These are phyloP conservation scores for Iris macrosiphon DNA, from an alignment of 106 monocot genomes.

Conservation along the genomic window DNA sequence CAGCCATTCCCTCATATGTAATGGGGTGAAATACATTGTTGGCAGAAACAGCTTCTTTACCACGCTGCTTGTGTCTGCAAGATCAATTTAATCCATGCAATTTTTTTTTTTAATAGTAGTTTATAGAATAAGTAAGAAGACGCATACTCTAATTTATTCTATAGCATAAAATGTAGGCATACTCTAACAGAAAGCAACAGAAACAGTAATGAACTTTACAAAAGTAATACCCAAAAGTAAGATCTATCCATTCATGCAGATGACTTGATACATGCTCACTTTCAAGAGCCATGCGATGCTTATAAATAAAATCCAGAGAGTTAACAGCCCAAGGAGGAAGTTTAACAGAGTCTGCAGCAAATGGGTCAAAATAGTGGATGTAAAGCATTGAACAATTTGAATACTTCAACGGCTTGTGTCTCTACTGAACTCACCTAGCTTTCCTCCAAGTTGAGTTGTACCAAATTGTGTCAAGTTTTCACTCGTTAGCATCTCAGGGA, in stretches of 20 bases:
- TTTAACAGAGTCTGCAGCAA: conserved; percentile 62
- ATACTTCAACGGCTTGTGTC: neutral
- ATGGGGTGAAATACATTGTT: conserved; percentile 87
- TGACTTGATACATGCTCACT: conserved; percentile 95
- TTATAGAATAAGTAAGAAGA: neutral
- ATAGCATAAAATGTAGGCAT: neutral
- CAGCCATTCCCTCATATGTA: conserved; percentile 87
- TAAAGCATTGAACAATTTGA: neutral
- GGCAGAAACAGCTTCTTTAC: conserved; percentile 74
- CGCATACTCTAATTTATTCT: neutral
- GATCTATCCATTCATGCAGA: conserved; percentile 97
- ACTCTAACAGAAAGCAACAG: neutral
- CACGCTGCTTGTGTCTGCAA: conserved; percentile 90
- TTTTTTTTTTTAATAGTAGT: neutral
- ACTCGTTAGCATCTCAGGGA: conserved; percentile 80
- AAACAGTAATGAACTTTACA: conserved; percentile 2
- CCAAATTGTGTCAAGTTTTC: conserved; percentile 69
- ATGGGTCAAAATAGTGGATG: neutral
- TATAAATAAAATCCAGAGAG: conserved; percentile 91
- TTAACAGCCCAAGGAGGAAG: conserved; percentile 91
- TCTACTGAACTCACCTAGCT: conserved; percentile 38
- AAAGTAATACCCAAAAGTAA: conserved; percentile 87
- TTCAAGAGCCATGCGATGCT: conserved; percentile 90
- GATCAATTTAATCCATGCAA: conserved; percentile 4
- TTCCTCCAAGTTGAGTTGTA: conserved; percentile 68